Conservation (phyloP, 768 basidiomycete genomes). For the Pulveroboletus sp. region DNA sequence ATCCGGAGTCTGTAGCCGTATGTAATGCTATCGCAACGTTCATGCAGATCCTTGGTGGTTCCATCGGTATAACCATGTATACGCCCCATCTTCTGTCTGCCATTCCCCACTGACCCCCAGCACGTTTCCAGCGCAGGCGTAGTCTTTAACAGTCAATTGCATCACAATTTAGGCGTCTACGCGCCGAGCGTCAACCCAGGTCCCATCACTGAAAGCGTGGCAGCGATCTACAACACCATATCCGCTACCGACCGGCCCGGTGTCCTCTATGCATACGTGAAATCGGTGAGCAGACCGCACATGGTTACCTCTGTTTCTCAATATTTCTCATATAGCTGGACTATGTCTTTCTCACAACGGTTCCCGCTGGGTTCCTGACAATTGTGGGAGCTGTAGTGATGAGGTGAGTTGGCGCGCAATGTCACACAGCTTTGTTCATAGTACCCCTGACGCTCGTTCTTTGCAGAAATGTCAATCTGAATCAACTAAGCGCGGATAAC, state of each 20-base stretch:
- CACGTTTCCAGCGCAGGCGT: slow-evolving; percentile 3
- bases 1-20: slow-evolving; percentile 2
- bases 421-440: too few species aligned
- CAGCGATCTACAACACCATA: slow-evolving; percentile 9
- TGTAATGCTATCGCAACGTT: slow-evolving; percentile 8
- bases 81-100: too few species aligned
- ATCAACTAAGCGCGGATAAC: background rate
- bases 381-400: slow-evolving; percentile 10
- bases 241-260: background rate
- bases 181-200: slow-evolving; percentile 8
- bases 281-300: slow-evolving; percentile 9
- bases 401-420: background rate
- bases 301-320: too few species aligned
- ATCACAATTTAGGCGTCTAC: slow-evolving; percentile 7
- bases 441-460: too few species aligned
- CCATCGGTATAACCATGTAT: slow-evolving; percentile 10
- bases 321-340: too few species aligned
- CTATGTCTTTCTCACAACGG: slow-evolving; percentile 12
- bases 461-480: slow-evolving; percentile 7
- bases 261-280: slow-evolving; percentile 14
- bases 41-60: slow-evolving; percentile 13
- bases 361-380: slow-evolving; percentile 9
- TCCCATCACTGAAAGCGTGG: slow-evolving; percentile 3
- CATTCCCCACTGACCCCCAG: too few species aligned
- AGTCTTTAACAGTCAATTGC: slow-evolving; percentile 8